Conservation (phyloP, 2,329 filamentous ascomycete genomes). For the Penicillium sp. region DNA sequence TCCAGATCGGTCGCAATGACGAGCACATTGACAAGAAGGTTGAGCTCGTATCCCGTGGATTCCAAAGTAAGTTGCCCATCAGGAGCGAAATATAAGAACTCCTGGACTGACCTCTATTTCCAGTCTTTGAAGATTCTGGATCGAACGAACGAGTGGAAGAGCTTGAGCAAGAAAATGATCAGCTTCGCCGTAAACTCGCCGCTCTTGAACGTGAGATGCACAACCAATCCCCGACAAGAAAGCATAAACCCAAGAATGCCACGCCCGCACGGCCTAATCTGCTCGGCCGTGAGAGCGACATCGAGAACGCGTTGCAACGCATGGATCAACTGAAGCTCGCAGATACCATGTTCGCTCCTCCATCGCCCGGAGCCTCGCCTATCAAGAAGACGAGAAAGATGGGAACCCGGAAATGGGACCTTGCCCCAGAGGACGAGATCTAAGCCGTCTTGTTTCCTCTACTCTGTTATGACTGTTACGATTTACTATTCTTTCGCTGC, state of each 20-base stretch:
- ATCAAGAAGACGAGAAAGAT: constrained; percentile 46
- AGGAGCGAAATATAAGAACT: neutral
- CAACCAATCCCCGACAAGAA: constrained; percentile 62
- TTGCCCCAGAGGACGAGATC: constrained; percentile 44
- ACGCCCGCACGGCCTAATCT: constrained; percentile 29
- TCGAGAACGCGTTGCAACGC: constrained; percentile 40
- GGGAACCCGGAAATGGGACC: constrained; percentile 48
- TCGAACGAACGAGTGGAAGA: constrained; percentile 62
- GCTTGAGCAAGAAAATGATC: constrained; percentile 68
- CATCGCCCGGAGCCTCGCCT: constrained; percentile 27
- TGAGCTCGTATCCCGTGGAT: constrained; percentile 63
- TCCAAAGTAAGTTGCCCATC: constrained; percentile 40
- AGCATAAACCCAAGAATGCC: constrained; percentile 36
- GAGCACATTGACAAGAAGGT: constrained; percentile 87
- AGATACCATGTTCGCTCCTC: constrained; percentile 32
- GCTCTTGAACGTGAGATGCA: constrained; percentile 65
- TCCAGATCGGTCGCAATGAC: constrained; percentile 65
- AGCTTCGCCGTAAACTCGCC: constrained; percentile 63
- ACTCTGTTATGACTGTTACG: constrained; percentile 19
- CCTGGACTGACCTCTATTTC: constrained; percentile 20
- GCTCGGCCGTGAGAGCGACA: constrained; percentile 39
- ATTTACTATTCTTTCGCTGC: constrained; percentile 9
- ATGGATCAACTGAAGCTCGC: constrained; percentile 41
- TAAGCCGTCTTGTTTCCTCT: constrained; percentile 7
- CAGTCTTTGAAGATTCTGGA: constrained; percentile 49